Evolutionary conservation across 1,139 yeast genomes (phyloP), one percentile per base, ranked within the genome.

Genomic region (Nakaseomyces kungkrabaensis): DNA sequence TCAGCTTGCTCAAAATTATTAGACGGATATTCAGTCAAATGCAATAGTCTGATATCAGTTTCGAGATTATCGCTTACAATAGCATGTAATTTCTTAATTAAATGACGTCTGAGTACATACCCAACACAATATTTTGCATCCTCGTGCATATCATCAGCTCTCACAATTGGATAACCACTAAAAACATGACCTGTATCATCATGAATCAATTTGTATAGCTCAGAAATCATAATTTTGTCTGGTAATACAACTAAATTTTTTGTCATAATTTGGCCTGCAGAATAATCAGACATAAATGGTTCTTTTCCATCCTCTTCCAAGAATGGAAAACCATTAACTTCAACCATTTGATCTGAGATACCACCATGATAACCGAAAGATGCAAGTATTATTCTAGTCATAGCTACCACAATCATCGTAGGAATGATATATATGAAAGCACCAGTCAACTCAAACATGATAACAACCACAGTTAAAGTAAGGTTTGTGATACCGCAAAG

Each of bases 401-500:
- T 78, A 1, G 96, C 92, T 1, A 94, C 96, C 0, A 88, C 95
- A 48, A 94, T 85, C 98, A 92, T 92, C 0, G 95, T 88, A 1
- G 97, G 98, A 31, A 92, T 76, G 48, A 92, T 86, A 63, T 87
- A 90, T 47, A 86, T 79, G 48, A 89, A 73, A 1, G 97, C 97
- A 25, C 97, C 97, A 0, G 97, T 92, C 49, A 92, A 72, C 67
- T 94, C 99, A 69, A 92, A 89, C 92, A 94, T 85, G 43, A 94
- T 85, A 7, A 94, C 92, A 0, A 89, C 98, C 9, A 92, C 95
- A 0, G 97, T 83, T 3, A 92, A 85, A 0, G 97, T 89, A 55
- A 94, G 71, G 58, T 92, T 87, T 0, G 98, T 92, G 24, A 89
- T 88, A 4, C 98, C 98, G 64, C 95, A 83, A 46, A 94, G 73